These are phyloP conservation scores for Coniferiporia weirii DNA, from an alignment of 1,284 basidiomycete genomes.

Conservation along the genomic window DNA sequence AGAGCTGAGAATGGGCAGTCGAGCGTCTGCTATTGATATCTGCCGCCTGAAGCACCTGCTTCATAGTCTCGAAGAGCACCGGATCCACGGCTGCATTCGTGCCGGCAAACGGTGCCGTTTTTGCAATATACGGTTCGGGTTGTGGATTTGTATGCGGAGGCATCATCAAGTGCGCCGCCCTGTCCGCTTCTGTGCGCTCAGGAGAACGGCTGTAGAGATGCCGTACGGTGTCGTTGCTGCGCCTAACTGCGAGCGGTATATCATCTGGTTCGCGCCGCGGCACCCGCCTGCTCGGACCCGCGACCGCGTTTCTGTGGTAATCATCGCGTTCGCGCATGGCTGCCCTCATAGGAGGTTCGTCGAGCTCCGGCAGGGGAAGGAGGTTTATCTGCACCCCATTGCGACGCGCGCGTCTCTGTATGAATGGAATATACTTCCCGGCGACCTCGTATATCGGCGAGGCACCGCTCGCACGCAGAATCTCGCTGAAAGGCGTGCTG, in stretches of 20 bases:
- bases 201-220: neutral
- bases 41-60: neutral
- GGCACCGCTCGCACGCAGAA: conserved; percentile 7
- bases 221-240: neutral
- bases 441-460: conserved; percentile 5
- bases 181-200: neutral
- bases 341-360: neutral
- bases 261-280: neutral
- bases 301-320: neutral
- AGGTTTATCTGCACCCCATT: neutral
- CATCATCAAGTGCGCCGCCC: neutral
- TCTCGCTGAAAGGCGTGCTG: conserved; percentile 2
- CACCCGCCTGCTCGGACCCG: neutral
- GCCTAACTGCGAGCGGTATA: neutral
- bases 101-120: no score
- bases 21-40: neutral
- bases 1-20: neutral
- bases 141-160: neutral
- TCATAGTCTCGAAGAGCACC: neutral
- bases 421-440: conserved; percentile 8
- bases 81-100: neutral
- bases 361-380: neutral
- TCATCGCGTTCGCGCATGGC: neutral
- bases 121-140: neutral
- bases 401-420: neutral